Conservation (phyloP, 2,329 filamentous ascomycete genomes). For the Dactylonectria macrodidyma region DNA sequence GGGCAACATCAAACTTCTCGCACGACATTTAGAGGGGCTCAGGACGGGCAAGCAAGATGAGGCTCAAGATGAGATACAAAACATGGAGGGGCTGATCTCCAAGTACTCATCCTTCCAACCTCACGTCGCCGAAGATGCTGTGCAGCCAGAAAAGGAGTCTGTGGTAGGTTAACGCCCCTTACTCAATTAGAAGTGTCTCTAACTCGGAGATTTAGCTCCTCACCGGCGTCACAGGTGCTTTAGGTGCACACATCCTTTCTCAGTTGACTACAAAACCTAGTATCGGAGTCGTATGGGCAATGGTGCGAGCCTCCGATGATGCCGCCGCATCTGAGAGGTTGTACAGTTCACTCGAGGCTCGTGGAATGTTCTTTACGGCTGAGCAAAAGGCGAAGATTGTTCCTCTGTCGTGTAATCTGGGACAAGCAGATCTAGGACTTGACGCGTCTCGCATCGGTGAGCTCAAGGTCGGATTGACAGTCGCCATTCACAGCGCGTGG, state of each 20-base stretch:
- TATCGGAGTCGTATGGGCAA: slow-evolving; percentile 63
- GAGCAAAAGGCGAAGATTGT: slow-evolving; percentile 45
- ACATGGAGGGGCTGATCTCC: slow-evolving; percentile 53
- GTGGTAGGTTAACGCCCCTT: slow-evolving; percentile 45
- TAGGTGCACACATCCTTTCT: slow-evolving; percentile 71
- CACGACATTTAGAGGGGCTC: slow-evolving; percentile 44
- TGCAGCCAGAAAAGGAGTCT: slow-evolving; percentile 48
- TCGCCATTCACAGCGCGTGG: slow-evolving; percentile 67
- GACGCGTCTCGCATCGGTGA: slow-evolving; percentile 45
- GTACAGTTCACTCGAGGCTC: slow-evolving; percentile 26
- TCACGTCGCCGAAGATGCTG: slow-evolving; percentile 37
- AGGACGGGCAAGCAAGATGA: slow-evolving; percentile 30
- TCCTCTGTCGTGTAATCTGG: slow-evolving; percentile 39
- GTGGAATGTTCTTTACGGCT: slow-evolving; percentile 22
- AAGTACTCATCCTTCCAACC: slow-evolving; percentile 56
- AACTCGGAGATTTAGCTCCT: slow-evolving; percentile 56
- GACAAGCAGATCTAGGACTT: slow-evolving; percentile 37
- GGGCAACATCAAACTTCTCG: slow-evolving; percentile 43
- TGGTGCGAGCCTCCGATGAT: slow-evolving; percentile 37
- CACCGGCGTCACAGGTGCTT: slow-evolving; percentile 73
- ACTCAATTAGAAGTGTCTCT: accelerated
- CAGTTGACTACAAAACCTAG: slow-evolving; percentile 71
- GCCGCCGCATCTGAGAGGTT: slow-evolving; percentile 29
- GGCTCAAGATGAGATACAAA: slow-evolving; percentile 45
- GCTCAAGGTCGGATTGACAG: slow-evolving; percentile 53